Base-by-base conservation (phyloP, 2,329 filamentous ascomycete genomes). In the Trichoderma hamatum region DNA sequence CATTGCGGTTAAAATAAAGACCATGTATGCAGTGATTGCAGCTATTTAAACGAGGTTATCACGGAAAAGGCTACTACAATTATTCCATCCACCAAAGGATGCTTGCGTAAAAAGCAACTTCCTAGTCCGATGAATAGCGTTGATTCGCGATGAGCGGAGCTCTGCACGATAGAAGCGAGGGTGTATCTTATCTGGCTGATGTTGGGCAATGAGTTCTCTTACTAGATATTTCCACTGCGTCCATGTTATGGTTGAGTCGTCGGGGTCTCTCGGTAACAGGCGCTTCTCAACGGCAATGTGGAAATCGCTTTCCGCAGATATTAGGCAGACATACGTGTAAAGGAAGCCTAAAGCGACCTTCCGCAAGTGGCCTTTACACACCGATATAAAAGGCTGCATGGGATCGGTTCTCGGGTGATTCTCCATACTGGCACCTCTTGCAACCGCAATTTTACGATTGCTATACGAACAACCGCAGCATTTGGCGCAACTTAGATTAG, bases 1-100 rank as follows among this genome's bases (percentile, higher is more conserved):
- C 81, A 86, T 83, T 0, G 84, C 84, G 3, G 81, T 81, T 36
- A 86, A 75, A 21, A 84, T 76, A 19, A 86, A 72, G 49, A 78
- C 80, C 24, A 84, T 72, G 71, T 82, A 85, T 3, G 80, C 80
- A 3, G 80, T 78, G 1, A 78, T 72, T 10, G 78, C 74, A 1
- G 81, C 75, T 1, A 85, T 70, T 78, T 75, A 80, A 21, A 76
- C 75, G 26, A 84, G 79, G 70, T 84, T 82, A 39, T 82, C 75
- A 14, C 75, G 74, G 54, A 85, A 80, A 69, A 84, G 82, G 24
- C 74, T 73, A 3, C 73, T 71, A 72, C 84, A 86, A 56, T 74
- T 62, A 21, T 74, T 67, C 74, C 75, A 77, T 34, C 28, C 49
- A n/a, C 72, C 36, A 66, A 74, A 58, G 56, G 77, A 79, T 11